Conservation (phyloP, 192 early-diverging fungal species). For the Linnemannia schmuckeri region DNA sequence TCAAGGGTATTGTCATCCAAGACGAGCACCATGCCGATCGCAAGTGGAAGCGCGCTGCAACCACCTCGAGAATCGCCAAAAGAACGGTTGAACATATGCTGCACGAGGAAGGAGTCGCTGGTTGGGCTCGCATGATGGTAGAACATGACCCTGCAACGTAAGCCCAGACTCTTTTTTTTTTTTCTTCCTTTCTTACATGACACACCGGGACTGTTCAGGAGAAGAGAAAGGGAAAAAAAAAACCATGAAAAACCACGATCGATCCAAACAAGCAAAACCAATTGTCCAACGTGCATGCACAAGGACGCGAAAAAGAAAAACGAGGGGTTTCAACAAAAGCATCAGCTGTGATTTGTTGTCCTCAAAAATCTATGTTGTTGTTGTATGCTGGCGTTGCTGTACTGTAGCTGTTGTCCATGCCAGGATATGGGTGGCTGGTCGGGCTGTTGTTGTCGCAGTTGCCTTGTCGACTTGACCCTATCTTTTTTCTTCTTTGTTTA, state of each 20-base stretch:
- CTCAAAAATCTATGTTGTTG: background rate
- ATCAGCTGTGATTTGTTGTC: slow-evolving; percentile 7
- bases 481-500: background rate
- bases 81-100: slow-evolving; percentile 44
- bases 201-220: background rate
- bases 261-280: background rate
- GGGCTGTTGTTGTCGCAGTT: background rate
- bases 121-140: slow-evolving; percentile 67
- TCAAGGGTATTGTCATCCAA: slow-evolving; percentile 68
- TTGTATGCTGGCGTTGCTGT: background rate
- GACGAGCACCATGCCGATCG: slow-evolving; percentile 43
- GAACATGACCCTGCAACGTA: slow-evolving; percentile 43
- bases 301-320: background rate
- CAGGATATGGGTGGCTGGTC: background rate
- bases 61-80: slow-evolving; percentile 32
- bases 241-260: background rate
- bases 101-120: slow-evolving; percentile 63
- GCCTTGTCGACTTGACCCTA: background rate
- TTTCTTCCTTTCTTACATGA: background rate
- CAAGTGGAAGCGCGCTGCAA: slow-evolving; percentile 40
- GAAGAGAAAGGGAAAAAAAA: background rate
- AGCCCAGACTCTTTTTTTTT: background rate
- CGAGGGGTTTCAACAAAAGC: slow-evolving; percentile 2
- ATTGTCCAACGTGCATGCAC: background rate
- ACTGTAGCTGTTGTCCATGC: no score